These are phyloP conservation scores for Halenospora varia DNA, from an alignment of 495 filamentous ascomycete genomes.

Conservation along the genomic window DNA sequence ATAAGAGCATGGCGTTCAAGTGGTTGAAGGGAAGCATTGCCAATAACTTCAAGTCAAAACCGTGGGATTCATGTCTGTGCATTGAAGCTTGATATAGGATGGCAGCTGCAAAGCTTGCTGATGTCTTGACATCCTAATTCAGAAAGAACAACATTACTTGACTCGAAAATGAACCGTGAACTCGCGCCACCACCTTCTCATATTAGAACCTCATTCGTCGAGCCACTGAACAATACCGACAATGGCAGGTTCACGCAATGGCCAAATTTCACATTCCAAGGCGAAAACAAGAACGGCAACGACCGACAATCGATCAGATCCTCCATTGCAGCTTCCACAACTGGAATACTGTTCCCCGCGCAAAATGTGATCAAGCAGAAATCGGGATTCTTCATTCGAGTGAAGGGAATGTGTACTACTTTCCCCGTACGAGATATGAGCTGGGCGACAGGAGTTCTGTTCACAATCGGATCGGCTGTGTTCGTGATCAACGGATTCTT, in stretches of 20 bases:
- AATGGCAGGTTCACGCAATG: slow-evolving; percentile 1
- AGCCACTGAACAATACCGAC: neutral
- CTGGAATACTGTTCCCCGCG: neutral
- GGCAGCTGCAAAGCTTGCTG: neutral
- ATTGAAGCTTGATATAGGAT: neutral
- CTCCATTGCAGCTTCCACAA: neutral
- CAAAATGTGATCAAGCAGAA: slow-evolving; percentile 15
- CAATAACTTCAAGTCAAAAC: neutral
- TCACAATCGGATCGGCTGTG: slow-evolving; percentile 7
- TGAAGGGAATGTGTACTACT: slow-evolving; percentile 29
- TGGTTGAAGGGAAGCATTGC: neutral
- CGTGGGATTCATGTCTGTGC: too few species aligned
- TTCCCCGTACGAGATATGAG: slow-evolving; percentile 13
- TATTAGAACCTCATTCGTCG: slow-evolving; percentile 4
- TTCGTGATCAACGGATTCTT: slow-evolving; percentile 14
- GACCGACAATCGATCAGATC: neutral
- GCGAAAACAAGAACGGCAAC: neutral
- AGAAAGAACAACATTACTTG: neutral
- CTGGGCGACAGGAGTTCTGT: slow-evolving; percentile 8
- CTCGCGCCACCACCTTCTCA: neutral
- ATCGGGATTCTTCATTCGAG: slow-evolving; percentile 66
- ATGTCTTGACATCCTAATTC: neutral
- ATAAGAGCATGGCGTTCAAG: neutral
- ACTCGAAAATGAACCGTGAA: neutral
- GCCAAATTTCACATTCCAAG: slow-evolving; percentile 6